Evolutionary conservation across 805 yeast genomes (phyloP).

Genomic region (Hanseniaspora meyeri): DNA sequence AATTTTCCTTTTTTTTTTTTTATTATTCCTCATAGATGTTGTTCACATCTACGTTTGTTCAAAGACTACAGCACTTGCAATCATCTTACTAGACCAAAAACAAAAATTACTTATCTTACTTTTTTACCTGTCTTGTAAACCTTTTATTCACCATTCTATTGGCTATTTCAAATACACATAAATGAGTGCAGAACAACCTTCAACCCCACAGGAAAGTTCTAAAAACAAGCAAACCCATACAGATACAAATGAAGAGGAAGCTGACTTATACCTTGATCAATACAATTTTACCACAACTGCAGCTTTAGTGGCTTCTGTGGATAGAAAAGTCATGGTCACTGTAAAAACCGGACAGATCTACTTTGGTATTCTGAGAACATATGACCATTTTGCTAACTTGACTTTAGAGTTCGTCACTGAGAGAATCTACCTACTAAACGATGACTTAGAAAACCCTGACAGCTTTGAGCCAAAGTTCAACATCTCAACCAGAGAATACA

Average conservation of each 20-base stretch:
- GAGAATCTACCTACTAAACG: constrained; percentile 54
- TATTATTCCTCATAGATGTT: neutral
- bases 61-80: too few relatives aligned
- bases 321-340: constrained; percentile 66
- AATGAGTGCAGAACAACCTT: neutral
- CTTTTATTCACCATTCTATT: too few relatives aligned
- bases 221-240: neutral
- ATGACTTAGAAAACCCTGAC: constrained; percentile 20
- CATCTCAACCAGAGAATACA: constrained; percentile 18
- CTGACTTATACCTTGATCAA: constrained; percentile 59
- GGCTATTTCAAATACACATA: neutral
- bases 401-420: constrained; percentile 86
- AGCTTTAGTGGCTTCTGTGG: constrained; percentile 78
- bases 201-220: neutral
- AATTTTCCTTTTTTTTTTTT: neutral
- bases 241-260: constrained; percentile 30
- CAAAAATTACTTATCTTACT: too few relatives aligned
- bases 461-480: neutral
- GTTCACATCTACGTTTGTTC: neutral
- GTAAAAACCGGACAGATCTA: constrained; percentile 81
- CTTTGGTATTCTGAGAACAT: constrained; percentile 83
- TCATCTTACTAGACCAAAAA: too few relatives aligned
- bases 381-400: constrained; percentile 87
- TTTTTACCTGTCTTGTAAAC: too few relatives aligned
- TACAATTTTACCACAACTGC: constrained; percentile 82